phyloP scores from a whole-genome alignment of 169 alveolate species.

The Plasmodium vivax region DNA sequence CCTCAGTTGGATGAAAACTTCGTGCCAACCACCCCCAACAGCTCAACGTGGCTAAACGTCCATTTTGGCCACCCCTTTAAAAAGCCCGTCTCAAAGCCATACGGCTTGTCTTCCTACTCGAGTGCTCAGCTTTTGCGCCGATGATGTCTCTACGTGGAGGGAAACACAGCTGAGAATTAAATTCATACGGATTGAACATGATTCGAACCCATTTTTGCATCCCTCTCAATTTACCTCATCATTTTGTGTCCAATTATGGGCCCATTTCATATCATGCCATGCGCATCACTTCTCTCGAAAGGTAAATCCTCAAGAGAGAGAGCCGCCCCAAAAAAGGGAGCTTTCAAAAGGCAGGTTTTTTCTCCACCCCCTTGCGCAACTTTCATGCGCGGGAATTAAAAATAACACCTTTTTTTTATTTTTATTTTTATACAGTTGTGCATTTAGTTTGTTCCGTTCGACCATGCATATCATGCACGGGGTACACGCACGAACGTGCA shows the following conservation, averaged over 20 bases:
- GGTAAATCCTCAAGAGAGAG: not conserved
- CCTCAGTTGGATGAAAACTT: not conserved
- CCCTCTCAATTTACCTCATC: not conserved
- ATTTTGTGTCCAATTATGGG: not conserved
- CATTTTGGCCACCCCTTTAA: not conserved
- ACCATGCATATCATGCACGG: not conserved
- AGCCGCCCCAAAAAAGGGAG: not conserved
- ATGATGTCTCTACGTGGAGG: not conserved
- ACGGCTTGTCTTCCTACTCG: not conserved
- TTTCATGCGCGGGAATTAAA: not conserved
- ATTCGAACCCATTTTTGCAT: not conserved
- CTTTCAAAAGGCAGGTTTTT: not conserved
- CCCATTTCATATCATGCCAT: not conserved
- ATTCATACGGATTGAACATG: not conserved
- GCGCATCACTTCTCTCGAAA: not conserved
- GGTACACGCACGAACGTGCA: not conserved
- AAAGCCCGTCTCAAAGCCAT: not conserved
- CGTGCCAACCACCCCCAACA: not conserved
- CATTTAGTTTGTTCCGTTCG: not conserved
- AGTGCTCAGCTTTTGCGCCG: not conserved
- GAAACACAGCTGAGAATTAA: not conserved
- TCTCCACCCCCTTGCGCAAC: not conserved
- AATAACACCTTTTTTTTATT: not conserved
- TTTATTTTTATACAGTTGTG: not conserved
- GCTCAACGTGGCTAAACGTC: not conserved